These are phyloP conservation scores for Cystofilobasidium macerans DNA, from an alignment of 768 basidiomycete species.

Conservation along the genomic window DNA sequence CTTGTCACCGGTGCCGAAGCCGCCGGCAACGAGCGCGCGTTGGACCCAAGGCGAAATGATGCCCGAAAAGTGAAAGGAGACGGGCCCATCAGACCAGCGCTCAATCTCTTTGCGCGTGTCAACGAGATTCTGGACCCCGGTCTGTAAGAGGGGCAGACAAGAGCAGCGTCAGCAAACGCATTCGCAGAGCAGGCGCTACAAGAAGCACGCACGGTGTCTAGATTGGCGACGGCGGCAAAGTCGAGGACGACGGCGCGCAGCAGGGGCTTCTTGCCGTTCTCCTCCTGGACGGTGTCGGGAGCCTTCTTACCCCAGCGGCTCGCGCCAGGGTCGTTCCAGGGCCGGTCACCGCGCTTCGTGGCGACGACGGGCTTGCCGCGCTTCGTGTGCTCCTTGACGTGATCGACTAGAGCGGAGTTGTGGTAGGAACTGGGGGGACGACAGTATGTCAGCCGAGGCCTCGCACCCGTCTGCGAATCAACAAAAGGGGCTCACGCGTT, in stretches of 20 bases:
- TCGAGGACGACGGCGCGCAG: constrained; percentile 84
- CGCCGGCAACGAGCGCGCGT: constrained; percentile 52
- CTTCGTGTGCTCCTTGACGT: constrained; percentile 65
- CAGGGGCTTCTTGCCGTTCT: constrained; percentile 48
- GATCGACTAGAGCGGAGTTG: constrained; percentile 65
- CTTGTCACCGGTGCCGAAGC: constrained; percentile 66
- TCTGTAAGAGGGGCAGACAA: constrained; percentile 36
- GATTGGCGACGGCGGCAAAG: constrained; percentile 69
- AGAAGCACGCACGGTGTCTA: constrained; percentile 51
- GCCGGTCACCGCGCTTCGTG: constrained; percentile 59
- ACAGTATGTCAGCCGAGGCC: too few species aligned
- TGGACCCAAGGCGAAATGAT: constrained; percentile 20
- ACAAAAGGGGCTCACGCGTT: not conserved
- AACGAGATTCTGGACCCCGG: constrained; percentile 77
- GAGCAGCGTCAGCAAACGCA: not conserved
- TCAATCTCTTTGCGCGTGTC: constrained; percentile 87
- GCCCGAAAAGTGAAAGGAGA: constrained; percentile 81
- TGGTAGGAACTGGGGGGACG: constrained; percentile 35
- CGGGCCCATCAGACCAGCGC: constrained; percentile 62
- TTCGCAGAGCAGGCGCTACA: not conserved
- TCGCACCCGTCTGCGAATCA: too few species aligned
- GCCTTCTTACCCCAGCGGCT: constrained; percentile 39
- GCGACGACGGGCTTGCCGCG: constrained; percentile 61
- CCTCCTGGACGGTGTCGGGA: constrained; percentile 33
- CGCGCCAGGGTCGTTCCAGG: constrained; percentile 95